Conservation (phyloP, 192 early-diverging fungal genomes). For the Coemansia guatemalensis region DNA sequence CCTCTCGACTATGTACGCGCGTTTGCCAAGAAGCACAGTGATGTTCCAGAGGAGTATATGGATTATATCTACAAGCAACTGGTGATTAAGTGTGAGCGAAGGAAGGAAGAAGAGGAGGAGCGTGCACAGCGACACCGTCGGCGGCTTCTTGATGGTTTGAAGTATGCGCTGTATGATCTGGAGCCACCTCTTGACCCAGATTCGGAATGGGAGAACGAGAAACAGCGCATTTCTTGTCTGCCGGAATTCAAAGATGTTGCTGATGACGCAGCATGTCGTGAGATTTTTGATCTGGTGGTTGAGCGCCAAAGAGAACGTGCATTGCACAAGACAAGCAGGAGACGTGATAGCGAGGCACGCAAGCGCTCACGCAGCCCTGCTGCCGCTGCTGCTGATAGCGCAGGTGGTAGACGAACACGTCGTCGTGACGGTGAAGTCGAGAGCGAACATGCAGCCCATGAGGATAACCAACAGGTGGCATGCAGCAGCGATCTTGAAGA, state of each 20-base stretch:
- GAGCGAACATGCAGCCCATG: not conserved
- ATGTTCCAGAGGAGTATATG: not conserved
- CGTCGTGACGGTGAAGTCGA: not conserved
- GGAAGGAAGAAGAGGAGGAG: slow-evolving; percentile 70
- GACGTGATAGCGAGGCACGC: slow-evolving; percentile 20
- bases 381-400: not conserved
- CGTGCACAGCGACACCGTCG: slow-evolving; percentile 65
- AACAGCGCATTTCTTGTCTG: slow-evolving; percentile 16
- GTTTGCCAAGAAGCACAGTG: slow-evolving; percentile 32
- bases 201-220: slow-evolving; percentile 68
- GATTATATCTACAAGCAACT: slow-evolving; percentile 53
- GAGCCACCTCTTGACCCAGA: slow-evolving; percentile 60
- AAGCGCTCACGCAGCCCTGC: slow-evolving; percentile 38
- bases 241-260: slow-evolving; percentile 69
- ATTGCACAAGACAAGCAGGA: not conserved
- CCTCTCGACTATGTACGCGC: slow-evolving; percentile 37
- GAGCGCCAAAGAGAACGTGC: slow-evolving; percentile 59
- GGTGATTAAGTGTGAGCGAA: slow-evolving; percentile 58
- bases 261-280: slow-evolving; percentile 61
- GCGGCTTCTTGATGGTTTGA: slow-evolving; percentile 78
- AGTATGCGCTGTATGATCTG: slow-evolving; percentile 67
- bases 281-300: slow-evolving; percentile 75
- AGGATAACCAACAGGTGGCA: not conserved
- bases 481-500: slow-evolving; percentile 43
- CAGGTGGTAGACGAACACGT: not conserved